phyloP scores from a whole-genome alignment of 768 basidiomycete genomes.

The Amanita thiersii region DNA sequence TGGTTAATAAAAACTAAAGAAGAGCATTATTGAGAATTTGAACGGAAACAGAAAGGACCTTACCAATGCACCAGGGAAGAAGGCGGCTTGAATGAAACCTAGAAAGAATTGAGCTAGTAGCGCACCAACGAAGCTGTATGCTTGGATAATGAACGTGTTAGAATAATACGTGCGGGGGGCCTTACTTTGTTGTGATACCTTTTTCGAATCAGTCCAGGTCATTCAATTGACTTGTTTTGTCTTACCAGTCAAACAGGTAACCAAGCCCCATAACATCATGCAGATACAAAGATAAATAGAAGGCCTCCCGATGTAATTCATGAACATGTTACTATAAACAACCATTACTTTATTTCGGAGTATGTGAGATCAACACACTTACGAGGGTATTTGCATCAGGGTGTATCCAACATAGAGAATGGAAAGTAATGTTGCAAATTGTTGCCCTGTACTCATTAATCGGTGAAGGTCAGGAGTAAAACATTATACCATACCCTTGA shows the following conservation, averaged over 20 bases:
- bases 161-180: conserved; percentile 4
- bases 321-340: conserved; percentile 58
- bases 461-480: not conserved
- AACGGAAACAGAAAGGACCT: too few relatives aligned
- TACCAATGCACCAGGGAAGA: conserved; percentile 57
- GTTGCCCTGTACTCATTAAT: conserved; percentile 23
- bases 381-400: conserved; percentile 77
- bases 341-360: not conserved
- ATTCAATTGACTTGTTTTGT: conserved; percentile 1
- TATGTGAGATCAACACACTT: conserved; percentile 21
- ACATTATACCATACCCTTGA: conserved; percentile 27
- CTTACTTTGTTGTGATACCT: conserved; percentile 36
- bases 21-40: not conserved
- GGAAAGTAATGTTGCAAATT: conserved; percentile 63
- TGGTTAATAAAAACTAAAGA: conserved; percentile 49
- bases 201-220: not conserved
- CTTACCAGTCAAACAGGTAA: conserved; percentile 47
- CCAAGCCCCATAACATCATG: conserved; percentile 68
- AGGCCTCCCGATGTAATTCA: conserved; percentile 61
- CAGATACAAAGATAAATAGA: conserved; percentile 60
- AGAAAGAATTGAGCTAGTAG: too few relatives aligned
- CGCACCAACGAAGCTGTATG: conserved; percentile 65
- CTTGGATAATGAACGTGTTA: conserved; percentile 24
- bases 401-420: conserved; percentile 70
- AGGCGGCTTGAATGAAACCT: conserved; percentile 62